Conservation (phyloP, 2,329 filamentous ascomycete genomes). For the Fusarium secorum region DNA sequence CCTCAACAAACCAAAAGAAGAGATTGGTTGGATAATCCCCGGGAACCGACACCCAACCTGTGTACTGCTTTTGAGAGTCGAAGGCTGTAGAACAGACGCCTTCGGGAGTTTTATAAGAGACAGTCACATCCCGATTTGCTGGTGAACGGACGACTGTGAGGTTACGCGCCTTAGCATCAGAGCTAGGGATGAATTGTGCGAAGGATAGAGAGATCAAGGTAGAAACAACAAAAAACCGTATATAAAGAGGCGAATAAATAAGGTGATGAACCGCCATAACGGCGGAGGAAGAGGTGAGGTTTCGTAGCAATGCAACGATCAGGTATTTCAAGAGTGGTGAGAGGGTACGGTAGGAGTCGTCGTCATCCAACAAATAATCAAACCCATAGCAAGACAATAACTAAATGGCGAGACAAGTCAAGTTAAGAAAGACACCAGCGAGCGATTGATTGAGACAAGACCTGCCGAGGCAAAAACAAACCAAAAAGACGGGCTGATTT, state of each 20-base stretch:
- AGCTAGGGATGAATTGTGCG: constrained; percentile 47
- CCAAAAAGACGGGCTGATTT: neutral
- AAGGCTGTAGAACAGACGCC: constrained; percentile 73
- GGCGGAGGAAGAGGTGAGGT: neutral
- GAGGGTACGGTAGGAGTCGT: constrained; percentile 28
- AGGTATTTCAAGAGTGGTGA: constrained; percentile 17
- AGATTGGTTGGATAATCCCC: constrained; percentile 61
- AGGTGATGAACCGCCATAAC: constrained; percentile 24
- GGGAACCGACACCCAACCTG: constrained; percentile 72
- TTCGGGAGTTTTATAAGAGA: constrained; percentile 70
- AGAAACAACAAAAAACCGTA: constrained; percentile 25
- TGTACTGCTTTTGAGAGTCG: constrained; percentile 71
- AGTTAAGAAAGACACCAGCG: constrained; percentile 12
- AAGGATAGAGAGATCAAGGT: constrained; percentile 27
- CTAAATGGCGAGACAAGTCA: constrained; percentile 7
- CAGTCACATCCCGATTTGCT: constrained; percentile 68
- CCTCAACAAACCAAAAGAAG: constrained; percentile 61
- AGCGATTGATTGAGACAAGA: constrained; percentile 17
- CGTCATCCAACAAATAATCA: constrained; percentile 35
- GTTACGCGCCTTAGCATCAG: constrained; percentile 46
- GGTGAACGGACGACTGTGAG: constrained; percentile 68
- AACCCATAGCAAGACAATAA: constrained; percentile 18
- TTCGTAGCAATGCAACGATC: neutral
- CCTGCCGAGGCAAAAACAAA: constrained; percentile 13
- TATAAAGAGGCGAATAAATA: constrained; percentile 1